phyloP scores from a whole-genome alignment of 345 rosid genomes.

The Pseudoturritis turrita region DNA sequence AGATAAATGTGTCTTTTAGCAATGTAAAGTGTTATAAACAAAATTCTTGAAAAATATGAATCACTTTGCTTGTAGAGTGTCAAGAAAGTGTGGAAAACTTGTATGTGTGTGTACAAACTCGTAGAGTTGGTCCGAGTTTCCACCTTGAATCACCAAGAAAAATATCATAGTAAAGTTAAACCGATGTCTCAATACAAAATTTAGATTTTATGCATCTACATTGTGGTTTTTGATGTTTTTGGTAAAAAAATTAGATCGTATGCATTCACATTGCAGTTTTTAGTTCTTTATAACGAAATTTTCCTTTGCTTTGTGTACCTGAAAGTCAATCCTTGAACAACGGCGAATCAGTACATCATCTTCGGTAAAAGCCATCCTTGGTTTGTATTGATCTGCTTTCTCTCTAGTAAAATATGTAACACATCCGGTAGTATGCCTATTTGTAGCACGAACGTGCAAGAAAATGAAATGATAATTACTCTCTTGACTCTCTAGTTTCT shows the following conservation, averaged over 20 bases:
- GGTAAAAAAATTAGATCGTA: too few species aligned
- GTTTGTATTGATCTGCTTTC: constrained; percentile 64
- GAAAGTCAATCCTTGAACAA: constrained; percentile 86
- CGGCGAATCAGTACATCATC: constrained; percentile 73
- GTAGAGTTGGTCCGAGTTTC: constrained; percentile 61
- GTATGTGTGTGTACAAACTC: constrained; percentile 81
- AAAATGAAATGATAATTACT: background rate
- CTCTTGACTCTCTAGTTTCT: background rate
- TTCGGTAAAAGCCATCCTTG: constrained; percentile 81
- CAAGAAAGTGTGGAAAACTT: constrained; percentile 5
- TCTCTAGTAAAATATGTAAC: constrained; percentile 76
- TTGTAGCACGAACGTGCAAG: constrained; percentile 63
- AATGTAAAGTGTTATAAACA: constrained; percentile 35
- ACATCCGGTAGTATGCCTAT: constrained; percentile 77
- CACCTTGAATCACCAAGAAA: constrained; percentile 41
- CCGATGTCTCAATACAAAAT: background rate
- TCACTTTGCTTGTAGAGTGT: background rate
- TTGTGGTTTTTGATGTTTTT: background rate
- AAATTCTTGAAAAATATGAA: background rate
- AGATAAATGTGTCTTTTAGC: constrained; percentile 64
- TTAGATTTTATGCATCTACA: background rate
- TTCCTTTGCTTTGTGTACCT: constrained; percentile 34
- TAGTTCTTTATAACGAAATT: background rate
- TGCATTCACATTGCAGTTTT: background rate
- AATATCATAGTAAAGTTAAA: background rate